Conservation (phyloP, 78 protist genomes). For the Cavenderia fasciculata region DNA sequence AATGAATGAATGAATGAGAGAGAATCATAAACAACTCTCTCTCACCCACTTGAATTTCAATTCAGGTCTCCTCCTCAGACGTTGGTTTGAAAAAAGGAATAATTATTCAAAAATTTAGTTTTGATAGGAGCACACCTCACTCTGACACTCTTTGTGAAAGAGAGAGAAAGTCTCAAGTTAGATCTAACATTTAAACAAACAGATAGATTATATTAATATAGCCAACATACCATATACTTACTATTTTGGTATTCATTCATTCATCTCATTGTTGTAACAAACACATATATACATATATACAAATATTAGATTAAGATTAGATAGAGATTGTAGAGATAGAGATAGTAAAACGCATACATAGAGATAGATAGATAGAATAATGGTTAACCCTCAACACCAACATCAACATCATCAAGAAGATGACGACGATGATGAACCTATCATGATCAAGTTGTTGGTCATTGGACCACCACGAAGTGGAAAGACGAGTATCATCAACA, state of each 20-base stretch:
- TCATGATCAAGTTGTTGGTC: constrained; percentile 23
- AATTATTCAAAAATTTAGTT: no score
- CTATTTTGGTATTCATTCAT: not conserved
- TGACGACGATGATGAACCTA: constrained; percentile 32
- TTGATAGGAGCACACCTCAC: no score
- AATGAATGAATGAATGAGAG: no score
- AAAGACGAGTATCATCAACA: constrained; percentile 65
- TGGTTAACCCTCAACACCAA: not conserved
- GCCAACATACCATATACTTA: no score
- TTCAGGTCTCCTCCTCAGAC: not conserved
- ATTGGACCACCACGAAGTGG: constrained; percentile 61
- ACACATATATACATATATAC: not conserved
- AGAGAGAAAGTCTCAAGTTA: not conserved
- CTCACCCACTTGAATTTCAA: no score
- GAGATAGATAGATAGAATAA: not conserved
- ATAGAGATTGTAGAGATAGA: no score
- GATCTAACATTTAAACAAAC: no score
- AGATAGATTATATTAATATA: no score
- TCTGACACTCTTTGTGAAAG: not conserved
- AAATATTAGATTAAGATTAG: no score
- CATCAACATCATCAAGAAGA: constrained; percentile 3
- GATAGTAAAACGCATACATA: no score
- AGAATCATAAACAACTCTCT: no score
- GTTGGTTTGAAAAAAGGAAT: not conserved
- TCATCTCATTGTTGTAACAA: not conserved